These are phyloP conservation scores for Corniculantispora saksenae DNA, from an alignment of 2,329 filamentous ascomycete species.

Conservation along the genomic window DNA sequence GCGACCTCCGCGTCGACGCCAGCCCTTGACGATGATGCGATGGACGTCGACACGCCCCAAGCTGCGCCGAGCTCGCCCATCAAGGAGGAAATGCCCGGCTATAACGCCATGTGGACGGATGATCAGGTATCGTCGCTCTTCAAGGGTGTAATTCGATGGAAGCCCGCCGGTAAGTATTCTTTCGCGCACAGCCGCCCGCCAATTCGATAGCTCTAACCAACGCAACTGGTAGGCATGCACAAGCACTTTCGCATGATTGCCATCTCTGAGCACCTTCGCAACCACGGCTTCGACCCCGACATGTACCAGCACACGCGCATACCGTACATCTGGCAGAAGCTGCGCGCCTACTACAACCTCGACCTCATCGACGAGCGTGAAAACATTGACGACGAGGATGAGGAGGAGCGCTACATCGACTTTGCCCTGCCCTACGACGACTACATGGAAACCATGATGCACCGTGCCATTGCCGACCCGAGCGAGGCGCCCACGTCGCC, in stretches of 20 bases:
- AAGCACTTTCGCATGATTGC: conserved; percentile 92
- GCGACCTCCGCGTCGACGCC: conserved; percentile 59
- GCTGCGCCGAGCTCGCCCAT: conserved; percentile 41
- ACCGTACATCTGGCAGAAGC: conserved; percentile 87
- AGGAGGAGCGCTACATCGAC: conserved; percentile 63
- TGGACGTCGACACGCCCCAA: conserved; percentile 60
- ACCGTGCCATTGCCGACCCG: conserved; percentile 44
- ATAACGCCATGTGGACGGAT: conserved; percentile 83
- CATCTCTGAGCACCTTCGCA: conserved; percentile 76
- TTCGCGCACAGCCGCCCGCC: background rate
- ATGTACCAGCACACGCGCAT: conserved; percentile 79
- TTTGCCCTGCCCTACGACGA: conserved; percentile 60
- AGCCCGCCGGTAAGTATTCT: conserved; percentile 74
- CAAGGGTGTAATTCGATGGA: conserved; percentile 91
- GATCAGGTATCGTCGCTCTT: conserved; percentile 92
- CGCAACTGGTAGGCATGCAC: conserved; percentile 68
- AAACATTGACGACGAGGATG: conserved; percentile 61
- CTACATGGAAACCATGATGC: conserved; percentile 50
- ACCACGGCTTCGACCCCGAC: conserved; percentile 75
- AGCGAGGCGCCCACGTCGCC: conserved; percentile 53
- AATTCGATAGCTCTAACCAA: background rate
- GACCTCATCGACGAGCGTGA: conserved; percentile 84
- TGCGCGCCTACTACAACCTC: conserved; percentile 81
- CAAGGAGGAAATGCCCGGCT: conserved; percentile 33
- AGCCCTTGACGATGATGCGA: conserved; percentile 58